Conservation (phyloP, 306 rosid species). For the Quercus rubra region DNA sequence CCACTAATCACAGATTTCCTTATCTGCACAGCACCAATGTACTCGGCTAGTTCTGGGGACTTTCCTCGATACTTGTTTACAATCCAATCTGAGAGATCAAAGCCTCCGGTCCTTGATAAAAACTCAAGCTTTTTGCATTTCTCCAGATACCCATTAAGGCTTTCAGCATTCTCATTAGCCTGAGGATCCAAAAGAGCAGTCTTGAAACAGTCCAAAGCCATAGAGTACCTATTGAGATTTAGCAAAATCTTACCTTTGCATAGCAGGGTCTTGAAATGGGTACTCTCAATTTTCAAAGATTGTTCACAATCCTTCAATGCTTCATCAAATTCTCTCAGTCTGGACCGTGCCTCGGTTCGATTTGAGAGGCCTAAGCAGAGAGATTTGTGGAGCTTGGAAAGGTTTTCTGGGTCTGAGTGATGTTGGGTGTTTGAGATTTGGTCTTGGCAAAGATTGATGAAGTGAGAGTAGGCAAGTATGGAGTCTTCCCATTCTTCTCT, state of each 20-base stretch:
- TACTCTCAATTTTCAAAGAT: constrained; percentile 50
- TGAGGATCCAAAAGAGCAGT: constrained; percentile 50
- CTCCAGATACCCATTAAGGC: constrained; percentile 55
- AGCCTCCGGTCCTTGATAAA: constrained; percentile 59
- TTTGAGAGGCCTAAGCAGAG: constrained; percentile 76
- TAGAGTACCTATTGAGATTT: constrained; percentile 51
- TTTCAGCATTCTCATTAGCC: constrained; percentile 40
- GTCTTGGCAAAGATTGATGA: constrained; percentile 55
- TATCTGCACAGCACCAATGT: constrained; percentile 60
- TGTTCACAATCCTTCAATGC: constrained; percentile 70
- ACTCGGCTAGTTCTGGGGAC: constrained; percentile 73
- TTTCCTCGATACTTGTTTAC: constrained; percentile 49
- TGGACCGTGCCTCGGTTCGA: constrained; percentile 70
- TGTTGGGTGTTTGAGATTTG: constrained; percentile 13
- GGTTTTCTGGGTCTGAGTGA: constrained; percentile 17
- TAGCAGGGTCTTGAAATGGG: constrained; percentile 78
- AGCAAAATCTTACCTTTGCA: constrained; percentile 86
- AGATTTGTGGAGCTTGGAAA: constrained; percentile 51
- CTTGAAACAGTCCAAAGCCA: constrained; percentile 60
- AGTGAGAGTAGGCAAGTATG: constrained; percentile 46
- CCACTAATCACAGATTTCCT: constrained; percentile 65
- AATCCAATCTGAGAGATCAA: constrained; percentile 88
- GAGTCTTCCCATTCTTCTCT: constrained; percentile 85
- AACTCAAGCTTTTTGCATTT: constrained; percentile 67
- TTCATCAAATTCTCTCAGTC: constrained; percentile 39